Conservation (phyloP, 1,284 basidiomycete genomes). For the Rugosomyces carneus region DNA sequence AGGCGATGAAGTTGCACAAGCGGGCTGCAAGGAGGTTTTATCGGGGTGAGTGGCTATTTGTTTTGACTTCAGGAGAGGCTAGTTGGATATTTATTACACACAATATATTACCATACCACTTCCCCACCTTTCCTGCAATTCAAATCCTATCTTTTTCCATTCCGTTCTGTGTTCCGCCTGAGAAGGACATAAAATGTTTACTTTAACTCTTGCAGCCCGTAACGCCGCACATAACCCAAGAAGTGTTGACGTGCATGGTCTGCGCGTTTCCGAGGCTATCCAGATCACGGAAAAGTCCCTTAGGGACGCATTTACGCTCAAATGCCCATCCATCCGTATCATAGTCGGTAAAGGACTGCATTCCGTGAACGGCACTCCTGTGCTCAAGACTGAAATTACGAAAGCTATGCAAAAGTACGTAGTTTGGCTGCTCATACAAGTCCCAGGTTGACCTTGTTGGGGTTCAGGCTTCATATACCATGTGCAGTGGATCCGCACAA, state of each 20-base stretch:
- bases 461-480: conserved; percentile 25
- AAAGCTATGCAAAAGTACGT: conserved; percentile 55
- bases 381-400: conserved; percentile 71
- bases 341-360: conserved; percentile 80
- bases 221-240: conserved; percentile 31
- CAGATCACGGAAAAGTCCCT: conserved; percentile 57
- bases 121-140: not conserved
- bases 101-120: not conserved
- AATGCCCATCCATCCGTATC: conserved; percentile 53
- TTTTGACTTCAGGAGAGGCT: not conserved
- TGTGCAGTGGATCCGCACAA: conserved; percentile 23
- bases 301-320: conserved; percentile 46
- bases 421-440: conserved; percentile 1
- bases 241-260: conserved; percentile 72
- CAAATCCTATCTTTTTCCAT: not conserved
- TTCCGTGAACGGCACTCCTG: conserved; percentile 58
- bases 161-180: not conserved
- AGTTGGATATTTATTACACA: not conserved
- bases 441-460: not conserved
- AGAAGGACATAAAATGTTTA: not conserved
- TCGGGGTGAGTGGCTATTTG: conserved; percentile 26
- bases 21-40: conserved; percentile 36
- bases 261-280: conserved; percentile 70
- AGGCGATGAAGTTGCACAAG: conserved; percentile 30
- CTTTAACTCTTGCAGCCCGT: conserved; percentile 32